These are phyloP conservation scores for Cladobotryum mycophilum DNA, from an alignment of 2,329 filamentous ascomycete species.

Conservation along the genomic window DNA sequence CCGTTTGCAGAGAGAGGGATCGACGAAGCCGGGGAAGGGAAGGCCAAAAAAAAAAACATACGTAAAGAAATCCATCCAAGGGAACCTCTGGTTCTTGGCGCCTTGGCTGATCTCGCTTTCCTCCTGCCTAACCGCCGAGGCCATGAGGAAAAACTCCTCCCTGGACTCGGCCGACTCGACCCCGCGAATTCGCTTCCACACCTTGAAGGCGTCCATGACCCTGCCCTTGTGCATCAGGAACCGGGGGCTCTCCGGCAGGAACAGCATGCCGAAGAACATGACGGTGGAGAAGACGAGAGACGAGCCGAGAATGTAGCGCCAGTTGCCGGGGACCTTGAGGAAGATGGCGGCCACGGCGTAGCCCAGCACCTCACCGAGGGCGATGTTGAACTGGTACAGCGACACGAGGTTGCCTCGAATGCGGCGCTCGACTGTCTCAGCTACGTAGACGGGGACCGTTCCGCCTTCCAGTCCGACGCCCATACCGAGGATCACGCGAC, in stretches of 20 bases:
- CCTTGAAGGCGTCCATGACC: constrained; percentile 43
- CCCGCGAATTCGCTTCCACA: constrained; percentile 69
- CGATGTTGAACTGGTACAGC: constrained; percentile 71
- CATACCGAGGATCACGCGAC: constrained; percentile 61
- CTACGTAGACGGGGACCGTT: constrained; percentile 69
- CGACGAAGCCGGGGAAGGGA: neutral
- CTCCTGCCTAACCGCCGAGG: constrained; percentile 52
- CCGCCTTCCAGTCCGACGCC: constrained; percentile 69
- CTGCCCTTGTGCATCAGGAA: constrained; percentile 63
- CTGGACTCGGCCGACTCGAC: constrained; percentile 48
- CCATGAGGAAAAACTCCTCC: constrained; percentile 69
- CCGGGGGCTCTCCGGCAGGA: constrained; percentile 63
- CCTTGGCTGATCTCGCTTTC: constrained; percentile 47
- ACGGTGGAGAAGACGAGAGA: constrained; percentile 60
- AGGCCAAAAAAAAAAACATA: constrained; percentile 7
- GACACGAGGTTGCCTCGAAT: constrained; percentile 68
- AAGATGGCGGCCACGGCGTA: constrained; percentile 70
- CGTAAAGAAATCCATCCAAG: constrained; percentile 71
- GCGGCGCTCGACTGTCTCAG: constrained; percentile 61
- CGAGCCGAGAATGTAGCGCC: constrained; percentile 68
- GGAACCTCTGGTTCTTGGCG: constrained; percentile 48
- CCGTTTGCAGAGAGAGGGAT: neutral
- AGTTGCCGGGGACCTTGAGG: constrained; percentile 61
- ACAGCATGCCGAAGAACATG: constrained; percentile 53
- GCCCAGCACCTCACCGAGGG: constrained; percentile 65